Evolutionary conservation across 768 basidiomycete species (phyloP), one percentile per base, ranked within the genome.

Genomic region (Phaffia australis): DNA sequence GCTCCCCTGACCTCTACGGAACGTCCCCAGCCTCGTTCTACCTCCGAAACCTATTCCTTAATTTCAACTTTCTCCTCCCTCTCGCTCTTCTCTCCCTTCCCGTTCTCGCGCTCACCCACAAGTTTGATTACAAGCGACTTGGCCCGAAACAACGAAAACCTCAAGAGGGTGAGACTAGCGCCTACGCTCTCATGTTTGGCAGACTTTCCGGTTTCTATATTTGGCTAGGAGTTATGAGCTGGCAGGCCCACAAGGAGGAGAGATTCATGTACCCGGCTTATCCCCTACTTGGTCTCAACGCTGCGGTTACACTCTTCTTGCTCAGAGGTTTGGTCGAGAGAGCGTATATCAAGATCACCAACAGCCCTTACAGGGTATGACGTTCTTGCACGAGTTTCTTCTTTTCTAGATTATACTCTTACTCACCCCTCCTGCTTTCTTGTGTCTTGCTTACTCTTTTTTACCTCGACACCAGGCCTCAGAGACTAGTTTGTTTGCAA

Each of bases 181-280:
- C 90, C 0, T 91, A 86, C 72, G 86, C 82, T 1, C 75, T 89
- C 55, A 78, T 98, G 56, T 82, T 81, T 4, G 75, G 94, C 63
- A 82, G 92, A 48, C 79, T 98, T n/a, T 76, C 81, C n/a, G 91
- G 91, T 0, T 79, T 94, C 69, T 97, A 98, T 77, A 70, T 97
- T n/a, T 98, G 95, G 94, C 72, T 86, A 56, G 82, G 77, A 1
- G 86, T 95, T 69, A 78, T 99, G 70, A 84, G 84, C 4, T 71
- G 80, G 2, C 94, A 98, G 77, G 79, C 87, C 1, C 95, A 99
- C 77, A 99, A 99, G 78, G 95, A 99, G 77, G 95, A 99, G 74
- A 82, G 95, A n/a, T 99, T 99, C 79, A 87, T 97, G 85, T 98
- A 86, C 76, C 94, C 95, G 0, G 86, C 83, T 1, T 98, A 94